phyloP scores from a whole-genome alignment of 2,329 filamentous ascomycete genomes.

The Cercospora canescens region DNA sequence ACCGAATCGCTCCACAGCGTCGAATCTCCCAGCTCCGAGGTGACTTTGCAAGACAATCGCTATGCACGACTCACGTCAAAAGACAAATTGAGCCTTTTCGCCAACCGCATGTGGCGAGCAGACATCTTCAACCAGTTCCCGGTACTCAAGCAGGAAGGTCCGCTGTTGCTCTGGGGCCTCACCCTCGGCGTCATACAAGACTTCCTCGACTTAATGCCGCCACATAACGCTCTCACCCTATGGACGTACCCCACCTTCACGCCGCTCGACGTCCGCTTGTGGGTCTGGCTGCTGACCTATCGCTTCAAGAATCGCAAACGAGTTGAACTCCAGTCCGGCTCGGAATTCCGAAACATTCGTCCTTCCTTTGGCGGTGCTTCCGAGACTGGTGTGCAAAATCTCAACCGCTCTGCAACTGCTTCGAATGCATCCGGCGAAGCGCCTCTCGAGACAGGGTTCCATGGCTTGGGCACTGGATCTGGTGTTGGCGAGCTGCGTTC shows the following conservation, averaged over 20 bases:
- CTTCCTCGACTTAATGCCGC: conserved; percentile 67
- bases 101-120: conserved; percentile 23
- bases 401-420: neutral
- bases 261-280: conserved; percentile 58
- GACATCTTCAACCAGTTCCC: conserved; percentile 34
- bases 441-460: conserved; percentile 47
- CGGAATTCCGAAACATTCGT: conserved; percentile 23
- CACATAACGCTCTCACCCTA: conserved; percentile 59
- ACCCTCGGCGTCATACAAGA: conserved; percentile 68
- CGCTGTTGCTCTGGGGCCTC: conserved; percentile 67
- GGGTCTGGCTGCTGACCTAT: conserved; percentile 62
- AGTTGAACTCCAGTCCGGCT: conserved; percentile 35
- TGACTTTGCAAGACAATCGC: conserved; percentile 29
- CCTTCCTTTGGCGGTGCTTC: conserved; percentile 32
- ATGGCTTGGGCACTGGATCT: conserved; percentile 46
- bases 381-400: conserved; percentile 23
- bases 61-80: conserved; percentile 20
- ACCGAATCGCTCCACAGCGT: conserved; percentile 61
- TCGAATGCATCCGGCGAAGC: conserved; percentile 21
- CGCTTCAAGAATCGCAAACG: conserved; percentile 56
- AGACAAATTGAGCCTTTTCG: conserved; percentile 18
- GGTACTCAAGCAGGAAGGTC: conserved; percentile 40
- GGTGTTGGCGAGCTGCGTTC: conserved; percentile 33
- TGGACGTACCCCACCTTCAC: conserved; percentile 72
- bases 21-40: conserved; percentile 32